Conservation (phyloP, 2,329 filamentous ascomycete genomes). For the Stenocarpella maydis region DNA sequence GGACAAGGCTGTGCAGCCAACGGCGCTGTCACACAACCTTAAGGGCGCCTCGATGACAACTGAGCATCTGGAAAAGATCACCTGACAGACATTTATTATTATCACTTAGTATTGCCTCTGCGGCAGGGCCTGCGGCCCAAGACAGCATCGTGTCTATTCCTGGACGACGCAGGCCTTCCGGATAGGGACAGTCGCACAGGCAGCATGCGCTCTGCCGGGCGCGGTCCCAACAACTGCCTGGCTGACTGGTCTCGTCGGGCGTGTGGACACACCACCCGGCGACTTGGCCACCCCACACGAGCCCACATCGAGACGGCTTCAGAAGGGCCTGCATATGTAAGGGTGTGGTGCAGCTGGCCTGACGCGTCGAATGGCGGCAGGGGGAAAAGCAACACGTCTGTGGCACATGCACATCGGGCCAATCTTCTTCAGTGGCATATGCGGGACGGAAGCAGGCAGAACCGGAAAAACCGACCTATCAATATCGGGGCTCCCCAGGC, state of each 20-base stretch:
- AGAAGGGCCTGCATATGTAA: conserved; percentile 11
- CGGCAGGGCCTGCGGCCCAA: not conserved
- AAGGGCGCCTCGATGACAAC: conserved; percentile 6
- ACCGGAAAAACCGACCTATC: conserved; percentile 25
- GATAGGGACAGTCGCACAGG: conserved; percentile 5
- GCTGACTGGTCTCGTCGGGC: not conserved
- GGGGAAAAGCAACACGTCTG: conserved; percentile 13
- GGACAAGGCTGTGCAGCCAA: not conserved
- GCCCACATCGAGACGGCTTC: not conserved
- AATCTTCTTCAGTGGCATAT: conserved; percentile 25
- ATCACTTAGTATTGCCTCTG: too few relatives aligned
- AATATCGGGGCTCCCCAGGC: conserved; percentile 13
- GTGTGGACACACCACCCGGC: not conserved
- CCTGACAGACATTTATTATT: conserved; percentile 2
- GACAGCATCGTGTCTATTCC: conserved; percentile 15
- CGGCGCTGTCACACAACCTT: conserved; percentile 11
- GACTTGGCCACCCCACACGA: not conserved
- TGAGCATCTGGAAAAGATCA: conserved; percentile 12
- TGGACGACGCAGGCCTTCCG: conserved; percentile 1
- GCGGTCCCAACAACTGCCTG: not conserved
- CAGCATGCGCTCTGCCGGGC: not conserved
- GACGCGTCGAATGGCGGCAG: conserved; percentile 14
- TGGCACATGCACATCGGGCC: conserved; percentile 23
- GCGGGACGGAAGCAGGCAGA: conserved; percentile 20
- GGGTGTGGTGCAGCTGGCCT: conserved; percentile 2